Base-by-base conservation (phyloP, 1,284 basidiomycete species). In the Sporisorium graminicola region DNA sequence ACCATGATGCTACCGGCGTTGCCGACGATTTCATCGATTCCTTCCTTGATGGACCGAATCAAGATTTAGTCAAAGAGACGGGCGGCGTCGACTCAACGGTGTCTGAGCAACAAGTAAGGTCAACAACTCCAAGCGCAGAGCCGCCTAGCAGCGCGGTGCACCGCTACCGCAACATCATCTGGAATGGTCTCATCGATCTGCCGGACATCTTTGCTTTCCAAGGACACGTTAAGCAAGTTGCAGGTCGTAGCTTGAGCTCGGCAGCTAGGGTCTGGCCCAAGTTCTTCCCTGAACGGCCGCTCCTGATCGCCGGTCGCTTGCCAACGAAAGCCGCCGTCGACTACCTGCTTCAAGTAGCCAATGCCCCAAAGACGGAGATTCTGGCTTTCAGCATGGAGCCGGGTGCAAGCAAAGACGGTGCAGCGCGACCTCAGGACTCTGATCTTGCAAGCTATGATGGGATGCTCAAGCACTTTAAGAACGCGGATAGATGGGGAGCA, bases 171-270 rank as follows among this genome's bases (percentile, higher is more conserved):
- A 61, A 50, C 6, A 54, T 79, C 31, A 55, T 83, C 9, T 85
- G 84, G 84, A 78, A 77, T 26, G 84, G 84, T n/a, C 78, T 83
- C n/a, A 65, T 85, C 33, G 77, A 76, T 40, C 82, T 85, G 59
- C 84, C 83, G 22, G 83, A 84, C 35, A 64, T 73, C 47, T 80
- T 77, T 27, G 72, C 81, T 7, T 82, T 82, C 57, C 77, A 75
- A 46, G 81, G 80, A 9, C 72, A 70, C 51, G 78, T 78, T 56
- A 78, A 82, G 47, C 82, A 82, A 58, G 58, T 85, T 7, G 79
- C 75, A 2, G 78, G 77, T 2, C 74, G 72, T 33, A 59, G 59
- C 43, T 46, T 72, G 42, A 43, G 62, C 22, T 29, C 56, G 0
- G 56, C 60, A 24, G 52, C 75, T 6, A 53, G 66, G 31, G 26